Conservation (phyloP, 1,284 basidiomycete species). For the Sphaerobolus stellatus region DNA sequence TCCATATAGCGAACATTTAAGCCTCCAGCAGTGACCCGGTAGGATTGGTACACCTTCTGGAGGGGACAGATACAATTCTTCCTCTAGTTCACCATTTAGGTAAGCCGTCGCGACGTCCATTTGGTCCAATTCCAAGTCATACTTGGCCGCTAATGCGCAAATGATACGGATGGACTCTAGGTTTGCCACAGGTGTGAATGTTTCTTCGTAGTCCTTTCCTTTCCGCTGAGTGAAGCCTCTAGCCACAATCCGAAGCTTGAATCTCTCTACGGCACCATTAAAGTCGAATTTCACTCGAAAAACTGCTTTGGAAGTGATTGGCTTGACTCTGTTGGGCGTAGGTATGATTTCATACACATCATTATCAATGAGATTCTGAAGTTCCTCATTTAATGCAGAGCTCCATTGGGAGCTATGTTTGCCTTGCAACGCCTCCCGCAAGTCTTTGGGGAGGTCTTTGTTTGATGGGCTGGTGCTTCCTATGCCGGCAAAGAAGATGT, state of each 20-base stretch:
- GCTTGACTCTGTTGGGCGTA: too few relatives aligned
- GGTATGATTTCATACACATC: too few relatives aligned
- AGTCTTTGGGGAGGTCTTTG: too few relatives aligned
- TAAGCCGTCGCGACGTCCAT: constrained; percentile 50
- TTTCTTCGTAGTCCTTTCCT: constrained; percentile 41
- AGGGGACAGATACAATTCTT: constrained; percentile 40
- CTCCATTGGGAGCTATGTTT: too few relatives aligned
- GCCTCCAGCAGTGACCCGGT: constrained; percentile 34
- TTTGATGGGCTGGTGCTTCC: too few relatives aligned
- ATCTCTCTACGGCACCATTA: constrained; percentile 27
- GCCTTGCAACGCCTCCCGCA: too few relatives aligned
- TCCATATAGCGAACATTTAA: constrained; percentile 44
- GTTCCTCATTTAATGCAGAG: too few relatives aligned
- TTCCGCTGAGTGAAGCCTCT: constrained; percentile 40
- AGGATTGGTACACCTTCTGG: constrained; percentile 33
- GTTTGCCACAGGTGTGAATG: constrained; percentile 40
- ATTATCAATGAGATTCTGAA: too few relatives aligned
- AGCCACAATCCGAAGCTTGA: constrained; percentile 38
- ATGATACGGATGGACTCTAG: too few relatives aligned
- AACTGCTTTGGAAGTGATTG: constrained; percentile 30
- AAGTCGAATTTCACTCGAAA: constrained; percentile 32
- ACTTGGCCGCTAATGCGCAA: too few relatives aligned
- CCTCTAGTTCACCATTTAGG: constrained; percentile 38
- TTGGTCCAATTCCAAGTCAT: too few relatives aligned
- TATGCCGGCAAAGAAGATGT: too few relatives aligned